Conservation (phyloP, 2,329 filamentous ascomycete species). For the Hypoxylon sp. region DNA sequence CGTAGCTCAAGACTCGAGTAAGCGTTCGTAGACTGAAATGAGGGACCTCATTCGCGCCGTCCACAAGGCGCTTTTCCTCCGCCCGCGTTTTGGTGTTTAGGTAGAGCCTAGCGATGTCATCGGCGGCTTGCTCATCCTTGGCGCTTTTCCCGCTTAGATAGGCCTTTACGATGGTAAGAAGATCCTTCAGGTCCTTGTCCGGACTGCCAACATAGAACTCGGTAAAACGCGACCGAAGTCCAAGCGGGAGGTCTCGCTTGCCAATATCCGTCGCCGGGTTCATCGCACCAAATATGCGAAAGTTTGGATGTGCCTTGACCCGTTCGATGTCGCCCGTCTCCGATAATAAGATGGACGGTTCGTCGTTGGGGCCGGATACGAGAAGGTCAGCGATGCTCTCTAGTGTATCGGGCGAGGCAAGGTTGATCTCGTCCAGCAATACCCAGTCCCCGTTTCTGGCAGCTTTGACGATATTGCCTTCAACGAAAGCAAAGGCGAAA, state of each 20-base stretch:
- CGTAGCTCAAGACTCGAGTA: constrained; percentile 88
- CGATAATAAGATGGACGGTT: constrained; percentile 85
- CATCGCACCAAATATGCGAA: constrained; percentile 98
- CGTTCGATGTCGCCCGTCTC: constrained; percentile 94
- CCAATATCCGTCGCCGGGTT: constrained; percentile 98
- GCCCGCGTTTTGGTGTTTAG: constrained; percentile 84
- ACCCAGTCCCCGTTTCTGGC: constrained; percentile 97
- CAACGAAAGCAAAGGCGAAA: constrained; percentile 94
- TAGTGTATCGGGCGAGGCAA: constrained; percentile 92
- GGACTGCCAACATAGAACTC: constrained; percentile 94
- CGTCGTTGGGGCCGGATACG: constrained; percentile 71
- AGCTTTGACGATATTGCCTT: constrained; percentile 96
- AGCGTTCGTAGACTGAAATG: constrained; percentile 97
- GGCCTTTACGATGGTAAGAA: constrained; percentile 85
- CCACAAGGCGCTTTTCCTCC: constrained; percentile 83
- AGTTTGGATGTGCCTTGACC: constrained; percentile 87
- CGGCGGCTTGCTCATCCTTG: constrained; percentile 75
- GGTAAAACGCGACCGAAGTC: constrained; percentile 90
- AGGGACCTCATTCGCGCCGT: constrained; percentile 93
- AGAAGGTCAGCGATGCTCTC: constrained; percentile 93
- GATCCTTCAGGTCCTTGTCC: constrained; percentile 83
- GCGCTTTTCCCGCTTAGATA: constrained; percentile 79
- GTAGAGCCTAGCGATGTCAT: constrained; percentile 87
- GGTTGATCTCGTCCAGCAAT: constrained; percentile 94
- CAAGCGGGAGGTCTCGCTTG: constrained; percentile 90